Conservation (phyloP, 2,329 filamentous ascomycete species). For the Albophoma yamanashiensis region DNA sequence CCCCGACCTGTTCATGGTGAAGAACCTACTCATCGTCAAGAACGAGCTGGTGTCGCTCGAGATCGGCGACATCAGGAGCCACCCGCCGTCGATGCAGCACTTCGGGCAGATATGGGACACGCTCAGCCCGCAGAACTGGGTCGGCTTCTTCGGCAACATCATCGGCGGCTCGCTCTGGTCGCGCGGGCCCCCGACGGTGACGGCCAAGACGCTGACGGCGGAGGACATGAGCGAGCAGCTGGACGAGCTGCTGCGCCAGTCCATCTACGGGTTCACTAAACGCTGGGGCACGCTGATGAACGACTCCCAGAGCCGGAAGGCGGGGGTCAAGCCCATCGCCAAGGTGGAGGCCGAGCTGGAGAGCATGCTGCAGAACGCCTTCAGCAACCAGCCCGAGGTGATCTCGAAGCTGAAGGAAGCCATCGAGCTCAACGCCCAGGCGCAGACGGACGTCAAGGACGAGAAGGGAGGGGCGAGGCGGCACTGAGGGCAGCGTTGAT, state of each 20-base stretch:
- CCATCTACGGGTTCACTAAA: conserved; percentile 52
- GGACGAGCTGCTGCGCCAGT: conserved; percentile 50
- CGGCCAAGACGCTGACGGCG: conserved; percentile 29
- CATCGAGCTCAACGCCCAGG: conserved; percentile 44
- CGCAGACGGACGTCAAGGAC: conserved; percentile 33
- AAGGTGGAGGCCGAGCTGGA: conserved; percentile 48
- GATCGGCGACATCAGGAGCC: conserved; percentile 59
- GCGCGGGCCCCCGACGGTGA: conserved; percentile 21
- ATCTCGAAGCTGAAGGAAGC: conserved; percentile 50
- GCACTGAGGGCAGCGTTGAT: conserved; percentile 3
- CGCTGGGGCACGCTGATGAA: conserved; percentile 43
- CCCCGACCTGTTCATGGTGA: conserved; percentile 84
- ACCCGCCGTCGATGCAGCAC: conserved; percentile 41
- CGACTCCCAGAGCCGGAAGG: conserved; percentile 35
- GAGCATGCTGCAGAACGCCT: conserved; percentile 43
- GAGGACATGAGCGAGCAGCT: conserved; percentile 55
- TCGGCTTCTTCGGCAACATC: conserved; percentile 48
- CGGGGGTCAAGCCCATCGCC: conserved; percentile 37
- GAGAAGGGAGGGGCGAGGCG: conserved; percentile 21
- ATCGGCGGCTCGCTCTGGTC: conserved; percentile 45
- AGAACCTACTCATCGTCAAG: conserved; percentile 88
- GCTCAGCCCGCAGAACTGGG: conserved; percentile 44
- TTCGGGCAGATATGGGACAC: conserved; percentile 57
- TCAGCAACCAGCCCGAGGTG: conserved; percentile 49
- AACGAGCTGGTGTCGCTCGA: conserved; percentile 94